These are phyloP conservation scores for Macrolepiota albuminosa DNA, from an alignment of 768 basidiomycete genomes.

Conservation along the genomic window DNA sequence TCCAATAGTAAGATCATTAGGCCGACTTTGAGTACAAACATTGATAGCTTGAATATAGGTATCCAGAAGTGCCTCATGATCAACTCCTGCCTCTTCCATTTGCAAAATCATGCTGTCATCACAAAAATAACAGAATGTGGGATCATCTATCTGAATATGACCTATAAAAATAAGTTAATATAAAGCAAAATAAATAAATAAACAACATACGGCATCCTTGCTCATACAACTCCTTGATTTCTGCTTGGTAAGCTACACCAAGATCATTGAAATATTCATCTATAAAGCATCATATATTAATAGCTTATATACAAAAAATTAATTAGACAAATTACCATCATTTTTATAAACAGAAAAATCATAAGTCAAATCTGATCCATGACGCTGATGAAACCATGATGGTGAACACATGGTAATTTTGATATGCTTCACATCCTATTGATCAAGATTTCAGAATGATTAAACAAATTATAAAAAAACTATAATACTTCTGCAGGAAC, in stretches of 20 bases:
- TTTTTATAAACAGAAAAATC: slow-evolving; percentile 54
- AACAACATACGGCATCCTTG: slow-evolving; percentile 41
- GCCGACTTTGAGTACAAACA: slow-evolving; percentile 45
- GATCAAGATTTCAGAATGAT: slow-evolving; percentile 5
- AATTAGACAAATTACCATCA: slow-evolving; percentile 37
- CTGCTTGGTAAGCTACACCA: slow-evolving; percentile 41
- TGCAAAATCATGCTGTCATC: slow-evolving; percentile 44
- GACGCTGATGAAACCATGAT: slow-evolving; percentile 67
- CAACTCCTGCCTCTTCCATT: slow-evolving; percentile 56
- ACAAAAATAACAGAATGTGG: slow-evolving; percentile 64
- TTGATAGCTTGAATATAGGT: slow-evolving; percentile 67
- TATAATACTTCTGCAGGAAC: slow-evolving; percentile 46
- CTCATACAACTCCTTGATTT: slow-evolving; percentile 43
- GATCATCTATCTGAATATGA: slow-evolving; percentile 49
- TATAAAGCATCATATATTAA: slow-evolving; percentile 14
- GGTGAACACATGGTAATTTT: slow-evolving; percentile 73
- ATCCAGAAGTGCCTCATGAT: slow-evolving; percentile 61
- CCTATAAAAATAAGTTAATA: slow-evolving; percentile 23
- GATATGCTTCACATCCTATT: slow-evolving; percentile 53
- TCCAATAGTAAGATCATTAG: slow-evolving; percentile 49
- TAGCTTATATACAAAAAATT: neutral
- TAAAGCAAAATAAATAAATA: neutral
- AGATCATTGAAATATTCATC: slow-evolving; percentile 50
- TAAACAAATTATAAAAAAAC: neutral
- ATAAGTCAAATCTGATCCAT: slow-evolving; percentile 55